Percentiles rank a stretch among this genome's conserved stretches.
These are phyloP conservation scores for Dothidotthia symphoricarpi DNA, from an alignment of 2,329 filamentous ascomycete species.

Conservation along the genomic window DNA sequence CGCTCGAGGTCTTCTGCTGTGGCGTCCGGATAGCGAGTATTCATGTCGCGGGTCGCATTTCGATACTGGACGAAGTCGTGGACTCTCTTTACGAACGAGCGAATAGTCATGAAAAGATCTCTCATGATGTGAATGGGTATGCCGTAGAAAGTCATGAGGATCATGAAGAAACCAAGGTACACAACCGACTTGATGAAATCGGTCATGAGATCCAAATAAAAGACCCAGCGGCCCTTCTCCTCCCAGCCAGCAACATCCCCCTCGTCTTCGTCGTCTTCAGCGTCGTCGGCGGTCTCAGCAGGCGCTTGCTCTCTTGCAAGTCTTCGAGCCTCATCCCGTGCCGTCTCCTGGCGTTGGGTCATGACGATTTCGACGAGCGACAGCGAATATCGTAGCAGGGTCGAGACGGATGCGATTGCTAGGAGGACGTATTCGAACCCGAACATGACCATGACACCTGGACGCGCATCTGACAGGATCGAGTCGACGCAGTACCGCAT, in stretches of 20 bases:
- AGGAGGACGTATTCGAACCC: constrained; percentile 95
- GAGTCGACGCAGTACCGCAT: constrained; percentile 77
- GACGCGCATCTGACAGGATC: constrained; percentile 82
- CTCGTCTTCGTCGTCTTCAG: constrained; percentile 82
- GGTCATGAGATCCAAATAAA: constrained; percentile 80
- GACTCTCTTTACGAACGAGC: constrained; percentile 88
- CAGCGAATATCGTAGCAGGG: constrained; percentile 72
- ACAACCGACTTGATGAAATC: constrained; percentile 90
- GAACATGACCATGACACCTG: constrained; percentile 99
- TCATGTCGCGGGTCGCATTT: constrained; percentile 91
- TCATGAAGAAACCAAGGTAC: constrained; percentile 88
- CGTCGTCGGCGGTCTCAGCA: constrained; percentile 61
- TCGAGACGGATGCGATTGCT: constrained; percentile 75
- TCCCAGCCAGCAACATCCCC: constrained; percentile 96
- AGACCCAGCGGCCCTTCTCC: constrained; percentile 87
- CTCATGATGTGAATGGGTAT: constrained; percentile 95
- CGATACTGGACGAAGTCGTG: constrained; percentile 85
- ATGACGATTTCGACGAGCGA: constrained; percentile 76
- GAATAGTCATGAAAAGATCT: constrained; percentile 89
- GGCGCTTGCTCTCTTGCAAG: constrained; percentile 55
- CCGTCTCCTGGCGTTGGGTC: constrained; percentile 68
- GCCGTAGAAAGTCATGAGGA: constrained; percentile 90
- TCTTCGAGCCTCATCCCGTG: constrained; percentile 50
- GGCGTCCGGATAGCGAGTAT: constrained; percentile 82
- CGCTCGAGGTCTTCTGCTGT: constrained; percentile 78